These are phyloP conservation scores for Colletotrichum sojae DNA, from an alignment of 2,329 filamentous ascomycete species.

Conservation along the genomic window DNA sequence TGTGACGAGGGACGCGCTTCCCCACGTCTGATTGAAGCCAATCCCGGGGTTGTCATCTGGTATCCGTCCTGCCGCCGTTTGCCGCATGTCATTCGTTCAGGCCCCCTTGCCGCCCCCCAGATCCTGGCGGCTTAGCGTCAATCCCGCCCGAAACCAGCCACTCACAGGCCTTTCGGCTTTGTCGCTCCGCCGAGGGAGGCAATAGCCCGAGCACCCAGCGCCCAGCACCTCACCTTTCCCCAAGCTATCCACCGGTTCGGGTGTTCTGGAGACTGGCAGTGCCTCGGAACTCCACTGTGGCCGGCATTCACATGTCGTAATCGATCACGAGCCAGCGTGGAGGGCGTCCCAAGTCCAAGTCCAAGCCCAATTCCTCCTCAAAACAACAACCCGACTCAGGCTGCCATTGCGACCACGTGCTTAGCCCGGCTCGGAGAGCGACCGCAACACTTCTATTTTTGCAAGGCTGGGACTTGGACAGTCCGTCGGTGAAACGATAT, in stretches of 20 bases:
- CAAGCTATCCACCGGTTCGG: slow-evolving; percentile 41
- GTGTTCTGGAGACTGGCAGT: slow-evolving; percentile 27
- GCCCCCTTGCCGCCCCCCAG: slow-evolving; percentile 5
- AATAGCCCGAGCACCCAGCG: slow-evolving; percentile 12
- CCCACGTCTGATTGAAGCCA: slow-evolving; percentile 10
- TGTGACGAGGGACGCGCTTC: slow-evolving; percentile 24
- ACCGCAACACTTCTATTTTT: slow-evolving; percentile 11
- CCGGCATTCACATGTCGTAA: slow-evolving; percentile 41
- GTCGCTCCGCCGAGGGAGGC: slow-evolving; percentile 14
- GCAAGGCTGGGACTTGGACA: slow-evolving; percentile 20
- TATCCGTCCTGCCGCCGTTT: slow-evolving; percentile 8
- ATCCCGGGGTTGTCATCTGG: slow-evolving; percentile 21
- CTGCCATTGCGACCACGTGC: slow-evolving; percentile 37
- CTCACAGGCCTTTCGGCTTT: slow-evolving; percentile 28
- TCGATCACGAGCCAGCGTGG: slow-evolving; percentile 39
- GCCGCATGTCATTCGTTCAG: slow-evolving; percentile 25
- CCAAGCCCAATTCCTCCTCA: not conserved
- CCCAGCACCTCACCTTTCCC: slow-evolving; percentile 29
- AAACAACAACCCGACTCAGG: slow-evolving; percentile 28
- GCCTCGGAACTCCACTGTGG: slow-evolving; percentile 40
- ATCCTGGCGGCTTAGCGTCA: slow-evolving; percentile 31
- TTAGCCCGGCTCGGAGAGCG: slow-evolving; percentile 14
- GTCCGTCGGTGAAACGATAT: slow-evolving; percentile 3
- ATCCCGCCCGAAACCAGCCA: slow-evolving; percentile 28
- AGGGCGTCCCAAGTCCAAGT: not conserved